Conservation (phyloP, 148 eudicot genomes). For the Amaranthus cruentus region DNA sequence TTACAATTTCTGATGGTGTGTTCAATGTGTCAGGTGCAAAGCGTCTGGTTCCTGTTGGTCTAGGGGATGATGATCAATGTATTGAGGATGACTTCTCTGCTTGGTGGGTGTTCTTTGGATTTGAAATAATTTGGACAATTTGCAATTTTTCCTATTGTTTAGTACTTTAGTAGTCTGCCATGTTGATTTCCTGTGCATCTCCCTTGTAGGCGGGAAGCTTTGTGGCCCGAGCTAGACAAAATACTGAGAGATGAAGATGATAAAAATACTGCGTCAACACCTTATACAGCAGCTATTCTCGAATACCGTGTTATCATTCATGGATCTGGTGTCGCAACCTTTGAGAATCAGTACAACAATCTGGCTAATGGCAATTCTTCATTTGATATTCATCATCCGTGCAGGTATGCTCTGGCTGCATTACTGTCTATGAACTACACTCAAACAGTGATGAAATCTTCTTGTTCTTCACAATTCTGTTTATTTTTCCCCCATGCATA, state of each 20-base stretch:
- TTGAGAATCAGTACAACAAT: conserved; percentile 30
- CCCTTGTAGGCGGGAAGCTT: conserved; percentile 51
- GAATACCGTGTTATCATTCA: conserved; percentile 69
- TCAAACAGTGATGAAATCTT: neutral
- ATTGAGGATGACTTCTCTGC: conserved; percentile 93
- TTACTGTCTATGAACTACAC: neutral
- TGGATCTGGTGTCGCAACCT: conserved; percentile 33
- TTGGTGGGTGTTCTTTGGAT: conserved; percentile 38
- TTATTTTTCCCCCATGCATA: neutral
- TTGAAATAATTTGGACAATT: neutral
- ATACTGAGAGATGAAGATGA: conserved; percentile 61
- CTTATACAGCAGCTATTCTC: conserved; percentile 71
- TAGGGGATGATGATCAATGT: conserved; percentile 95
- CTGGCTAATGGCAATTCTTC: conserved; percentile 53
- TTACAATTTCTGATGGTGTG: conserved; percentile 9
- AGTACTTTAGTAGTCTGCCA: neutral
- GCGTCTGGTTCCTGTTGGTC: conserved; percentile 67
- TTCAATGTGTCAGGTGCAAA: conserved; percentile 56
- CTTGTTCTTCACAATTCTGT: neutral
- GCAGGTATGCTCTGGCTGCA: conserved; percentile 51
- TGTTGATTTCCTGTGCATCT: conserved; percentile 11
- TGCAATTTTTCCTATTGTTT: conserved; percentile 4
- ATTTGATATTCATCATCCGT: conserved; percentile 86
- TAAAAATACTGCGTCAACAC: conserved; percentile 46
- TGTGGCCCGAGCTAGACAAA: conserved; percentile 83